Conservation (phyloP, 495 filamentous ascomycete species). For the Xylaria flabelliformis region DNA sequence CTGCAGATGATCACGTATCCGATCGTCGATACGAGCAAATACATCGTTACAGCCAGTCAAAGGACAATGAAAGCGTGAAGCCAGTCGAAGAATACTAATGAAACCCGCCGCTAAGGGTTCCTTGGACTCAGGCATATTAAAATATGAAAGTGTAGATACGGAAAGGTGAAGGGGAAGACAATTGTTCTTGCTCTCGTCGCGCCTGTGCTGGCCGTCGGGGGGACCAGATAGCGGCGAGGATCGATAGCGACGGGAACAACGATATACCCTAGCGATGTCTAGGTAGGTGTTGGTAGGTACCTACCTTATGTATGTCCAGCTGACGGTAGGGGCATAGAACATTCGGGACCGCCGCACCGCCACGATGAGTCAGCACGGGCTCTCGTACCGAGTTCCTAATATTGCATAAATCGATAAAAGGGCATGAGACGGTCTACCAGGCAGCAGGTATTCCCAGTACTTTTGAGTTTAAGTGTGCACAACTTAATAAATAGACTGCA, state of each 20-base stretch:
- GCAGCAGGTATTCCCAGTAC: not conserved
- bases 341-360: not conserved
- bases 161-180: too few relatives aligned
- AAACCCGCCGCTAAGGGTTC: slow-evolving; percentile 29
- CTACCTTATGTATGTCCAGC: too few relatives aligned
- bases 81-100: slow-evolving; percentile 35
- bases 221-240: too few relatives aligned
- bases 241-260: too few relatives aligned
- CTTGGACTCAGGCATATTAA: slow-evolving; percentile 32
- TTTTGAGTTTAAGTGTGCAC: not conserved
- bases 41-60: slow-evolving; percentile 25
- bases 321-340: not conserved
- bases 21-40: slow-evolving; percentile 31
- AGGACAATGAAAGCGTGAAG: slow-evolving; percentile 30
- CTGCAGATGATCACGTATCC: slow-evolving; percentile 35
- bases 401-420: not conserved
- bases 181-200: too few relatives aligned
- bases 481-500: not conserved
- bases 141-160: too few relatives aligned
- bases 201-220: too few relatives aligned
- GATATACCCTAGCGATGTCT: too few relatives aligned
- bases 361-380: not conserved
- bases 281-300: too few relatives aligned
- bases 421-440: not conserved
- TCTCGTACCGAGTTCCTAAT: not conserved